These are phyloP conservation scores for Sugiyamaella xylanicola DNA, from an alignment of 1,139 yeast genomes.

Conservation along the genomic window DNA sequence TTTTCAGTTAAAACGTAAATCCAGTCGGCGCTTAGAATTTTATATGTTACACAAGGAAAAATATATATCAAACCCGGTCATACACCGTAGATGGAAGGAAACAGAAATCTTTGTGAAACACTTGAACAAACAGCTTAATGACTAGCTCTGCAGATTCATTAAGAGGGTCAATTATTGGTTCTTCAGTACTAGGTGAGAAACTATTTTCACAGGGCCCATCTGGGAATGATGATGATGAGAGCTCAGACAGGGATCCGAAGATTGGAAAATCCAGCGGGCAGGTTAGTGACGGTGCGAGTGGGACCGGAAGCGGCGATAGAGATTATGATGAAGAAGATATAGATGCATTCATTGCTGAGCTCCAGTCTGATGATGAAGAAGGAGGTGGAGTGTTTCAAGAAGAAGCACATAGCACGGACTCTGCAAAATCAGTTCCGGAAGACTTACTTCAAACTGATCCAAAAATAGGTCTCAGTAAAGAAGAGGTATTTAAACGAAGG, in stretches of 20 bases:
- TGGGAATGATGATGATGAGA: conserved; percentile 5
- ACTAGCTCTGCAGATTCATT: conserved; percentile 4
- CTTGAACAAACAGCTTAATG: conserved; percentile 3
- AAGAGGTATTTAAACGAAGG: conserved; percentile 83
- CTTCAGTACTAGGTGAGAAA: conserved; percentile 4
- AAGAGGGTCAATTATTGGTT: conserved; percentile 3
- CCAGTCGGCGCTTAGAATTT: too few relatives aligned
- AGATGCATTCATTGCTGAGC: conserved; percentile 84
- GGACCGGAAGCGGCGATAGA: not conserved
- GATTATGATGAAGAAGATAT: conserved; percentile 64
- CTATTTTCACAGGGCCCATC: not conserved
- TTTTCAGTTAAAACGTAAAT: not conserved
- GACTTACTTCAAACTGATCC: conserved; percentile 89
- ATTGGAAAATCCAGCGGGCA: not conserved
- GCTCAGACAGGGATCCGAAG: not conserved
- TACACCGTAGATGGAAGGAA: conserved; percentile 1
- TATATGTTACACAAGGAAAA: too few relatives aligned
- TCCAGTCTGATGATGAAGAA: conserved; percentile 76
- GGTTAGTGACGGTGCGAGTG: not conserved
- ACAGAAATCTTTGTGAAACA: not conserved
- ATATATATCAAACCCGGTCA: not conserved
- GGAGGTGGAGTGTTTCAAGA: conserved; percentile 56
- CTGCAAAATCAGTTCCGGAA: conserved; percentile 78
- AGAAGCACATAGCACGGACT: conserved; percentile 45
- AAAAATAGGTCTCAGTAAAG: conserved; percentile 72